Evolutionary conservation across 2,329 filamentous ascomycete genomes (phyloP), one percentile per base, ranked within the genome.

Genomic region (Trichoderma brevicompactum): DNA sequence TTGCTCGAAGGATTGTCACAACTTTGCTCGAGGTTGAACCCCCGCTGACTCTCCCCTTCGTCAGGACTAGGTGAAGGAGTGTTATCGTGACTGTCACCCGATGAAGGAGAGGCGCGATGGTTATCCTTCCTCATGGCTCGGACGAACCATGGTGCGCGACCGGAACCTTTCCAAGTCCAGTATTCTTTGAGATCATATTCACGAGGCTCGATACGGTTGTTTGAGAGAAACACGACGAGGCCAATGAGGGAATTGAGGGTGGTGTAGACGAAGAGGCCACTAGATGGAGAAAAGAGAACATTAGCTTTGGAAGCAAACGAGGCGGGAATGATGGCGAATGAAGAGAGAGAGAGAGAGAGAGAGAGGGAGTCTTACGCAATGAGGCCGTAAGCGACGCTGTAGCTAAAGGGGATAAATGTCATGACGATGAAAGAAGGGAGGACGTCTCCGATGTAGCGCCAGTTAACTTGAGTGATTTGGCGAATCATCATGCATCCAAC

Each of bases 401-500:
- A 93, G 68, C 87, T 92, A 74, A 92, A 91, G 0, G 90, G 90
- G 79, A 93, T 92, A 63, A 91, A 85, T 1, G 86, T 85, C 70
- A 92, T 86, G 5, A 90, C 91, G 38, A 92, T 81, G 76, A 92
- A 92, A 0, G 90, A 91, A 0, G 90, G 90, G 2, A 92, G 80
- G 0, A 90, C 88, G 68, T 93, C 90, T 56, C 90, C 90, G 60
- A 92, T 87, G 70, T 92, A 92, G 19, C 82, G 79, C 90, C 90
- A 92, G 77, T 92, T 92, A 78, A 92, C 88, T 61, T 88, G 85
- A 19, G 85, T 87, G 61, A 91, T 88, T 72, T 91, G 88, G 8
- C 89, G 87, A 69, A 91, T 89, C 90, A 93, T 93, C 77, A 92
- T 83, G 70, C 88, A 91, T 4, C 90, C 90, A 32, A 92, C 87